Percentiles rank a stretch among this genome's conserved stretches.
These are phyloP conservation scores for Penicillium oxalicum DNA, from an alignment of 2,329 filamentous ascomycete species.

Conservation along the genomic window DNA sequence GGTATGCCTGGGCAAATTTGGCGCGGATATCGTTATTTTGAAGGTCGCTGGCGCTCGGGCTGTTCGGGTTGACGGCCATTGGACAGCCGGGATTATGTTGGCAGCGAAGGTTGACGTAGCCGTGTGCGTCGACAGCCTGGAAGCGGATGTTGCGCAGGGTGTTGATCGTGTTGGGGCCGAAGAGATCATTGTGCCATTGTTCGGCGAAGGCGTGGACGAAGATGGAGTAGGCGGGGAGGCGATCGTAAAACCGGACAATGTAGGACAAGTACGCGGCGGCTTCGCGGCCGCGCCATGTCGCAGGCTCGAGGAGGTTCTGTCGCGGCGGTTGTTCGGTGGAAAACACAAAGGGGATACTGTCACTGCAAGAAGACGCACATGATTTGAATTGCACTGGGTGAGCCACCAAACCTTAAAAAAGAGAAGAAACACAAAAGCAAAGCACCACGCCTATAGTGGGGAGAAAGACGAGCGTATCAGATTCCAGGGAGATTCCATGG, in stretches of 20 bases:
- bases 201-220: conserved; percentile 47
- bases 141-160: conserved; percentile 22
- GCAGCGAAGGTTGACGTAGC: conserved; percentile 35
- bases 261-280: conserved; percentile 57
- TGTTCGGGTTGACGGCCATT: conserved; percentile 25
- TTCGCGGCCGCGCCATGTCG: conserved; percentile 48
- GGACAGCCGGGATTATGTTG: conserved; percentile 31
- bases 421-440: no score
- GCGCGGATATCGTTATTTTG: conserved; percentile 17
- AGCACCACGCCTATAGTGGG: no score
- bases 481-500: not conserved
- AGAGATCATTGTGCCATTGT: conserved; percentile 26
- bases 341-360: conserved; percentile 17
- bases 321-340: conserved; percentile 15
- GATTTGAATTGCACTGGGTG: no score
- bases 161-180: conserved; percentile 15
- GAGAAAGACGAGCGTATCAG: not conserved
- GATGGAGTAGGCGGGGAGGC: conserved; percentile 51
- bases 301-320: conserved; percentile 7
- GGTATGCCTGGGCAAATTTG: conserved; percentile 12
- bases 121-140: conserved; percentile 25
- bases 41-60: conserved; percentile 18
- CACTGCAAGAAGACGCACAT: not conserved
- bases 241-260: conserved; percentile 56
- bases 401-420: no score